These are phyloP conservation scores for Capniomyces stellatus DNA, from an alignment of 371 early-diverging fungal species.

Conservation along the genomic window DNA sequence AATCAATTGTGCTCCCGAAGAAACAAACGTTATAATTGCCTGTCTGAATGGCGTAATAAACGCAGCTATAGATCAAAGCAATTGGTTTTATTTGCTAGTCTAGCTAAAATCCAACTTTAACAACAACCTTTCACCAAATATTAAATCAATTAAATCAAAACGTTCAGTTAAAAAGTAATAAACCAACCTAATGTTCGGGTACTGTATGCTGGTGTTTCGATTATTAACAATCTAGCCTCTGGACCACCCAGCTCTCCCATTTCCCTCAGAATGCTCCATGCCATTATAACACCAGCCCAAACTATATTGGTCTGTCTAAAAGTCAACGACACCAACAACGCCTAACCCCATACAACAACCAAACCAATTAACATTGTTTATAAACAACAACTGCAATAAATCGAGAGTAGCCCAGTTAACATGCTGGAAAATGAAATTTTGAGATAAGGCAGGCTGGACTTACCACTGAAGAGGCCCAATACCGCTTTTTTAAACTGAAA, in stretches of 20 bases:
- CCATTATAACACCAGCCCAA: conserved; percentile 31
- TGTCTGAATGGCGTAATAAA: background rate
- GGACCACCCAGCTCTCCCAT: background rate
- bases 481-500: conserved; percentile 27
- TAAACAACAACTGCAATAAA: too few relatives aligned
- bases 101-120: too few relatives aligned
- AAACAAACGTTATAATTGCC: background rate
- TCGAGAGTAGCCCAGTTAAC: too few relatives aligned
- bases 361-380: too few relatives aligned
- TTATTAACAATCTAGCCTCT: background rate
- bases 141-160: too few relatives aligned
- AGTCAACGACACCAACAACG: conserved; percentile 33
- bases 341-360: background rate
- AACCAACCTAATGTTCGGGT: conserved; percentile 5
- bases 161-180: background rate
- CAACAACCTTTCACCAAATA: too few relatives aligned
- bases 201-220: background rate
- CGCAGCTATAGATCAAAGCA: background rate
- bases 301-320: conserved; percentile 87
- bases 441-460: background rate
- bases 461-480: conserved; percentile 34
- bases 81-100: too few relatives aligned
- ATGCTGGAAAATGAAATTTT: too few relatives aligned
- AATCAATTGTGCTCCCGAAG: conserved; percentile 8
- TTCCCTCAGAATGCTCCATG: background rate